These are phyloP conservation scores for Fistulina hepatica DNA, from an alignment of 1,284 basidiomycete species.

Conservation along the genomic window DNA sequence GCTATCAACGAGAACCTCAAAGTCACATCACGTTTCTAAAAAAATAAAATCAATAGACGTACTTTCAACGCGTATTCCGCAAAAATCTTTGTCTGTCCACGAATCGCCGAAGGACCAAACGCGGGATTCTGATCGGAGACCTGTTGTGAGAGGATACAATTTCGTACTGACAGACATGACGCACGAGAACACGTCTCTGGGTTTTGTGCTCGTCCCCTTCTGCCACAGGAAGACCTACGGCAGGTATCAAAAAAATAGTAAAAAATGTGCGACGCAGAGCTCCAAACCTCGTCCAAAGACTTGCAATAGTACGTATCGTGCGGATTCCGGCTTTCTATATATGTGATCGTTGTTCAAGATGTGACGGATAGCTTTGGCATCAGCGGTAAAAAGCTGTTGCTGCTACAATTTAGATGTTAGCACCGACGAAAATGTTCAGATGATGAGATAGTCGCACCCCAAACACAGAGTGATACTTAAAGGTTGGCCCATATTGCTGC, in stretches of 20 bases:
- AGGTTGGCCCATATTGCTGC: constrained; percentile 38
- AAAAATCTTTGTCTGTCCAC: constrained; percentile 25
- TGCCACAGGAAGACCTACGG: constrained; percentile 30
- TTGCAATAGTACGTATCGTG: constrained; percentile 26
- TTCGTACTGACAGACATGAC: not conserved
- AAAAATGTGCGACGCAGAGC: not conserved
- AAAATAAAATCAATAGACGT: not conserved
- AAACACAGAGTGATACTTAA: constrained; percentile 37
- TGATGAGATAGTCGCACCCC: constrained; percentile 27
- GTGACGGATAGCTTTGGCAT: constrained; percentile 39
- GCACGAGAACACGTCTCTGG: constrained; percentile 5
- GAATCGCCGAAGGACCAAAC: constrained; percentile 24
- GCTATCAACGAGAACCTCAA: constrained; percentile 9
- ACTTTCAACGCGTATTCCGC: constrained; percentile 24
- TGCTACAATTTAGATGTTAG: constrained; percentile 27
- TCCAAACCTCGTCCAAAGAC: constrained; percentile 36
- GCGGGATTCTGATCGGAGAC: constrained; percentile 22
- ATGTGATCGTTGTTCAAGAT: constrained; percentile 34
- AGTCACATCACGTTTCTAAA: not conserved
- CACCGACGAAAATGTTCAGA: not conserved
- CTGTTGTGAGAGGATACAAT: not conserved
- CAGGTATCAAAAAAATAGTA: not conserved
- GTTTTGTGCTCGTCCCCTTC: constrained; percentile 25
- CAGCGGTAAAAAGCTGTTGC: constrained; percentile 33
- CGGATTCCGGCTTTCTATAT: constrained; percentile 35